Evolutionary conservation across 345 rosid genomes (phyloP).

Genomic region (Boechera divaricarpa): DNA sequence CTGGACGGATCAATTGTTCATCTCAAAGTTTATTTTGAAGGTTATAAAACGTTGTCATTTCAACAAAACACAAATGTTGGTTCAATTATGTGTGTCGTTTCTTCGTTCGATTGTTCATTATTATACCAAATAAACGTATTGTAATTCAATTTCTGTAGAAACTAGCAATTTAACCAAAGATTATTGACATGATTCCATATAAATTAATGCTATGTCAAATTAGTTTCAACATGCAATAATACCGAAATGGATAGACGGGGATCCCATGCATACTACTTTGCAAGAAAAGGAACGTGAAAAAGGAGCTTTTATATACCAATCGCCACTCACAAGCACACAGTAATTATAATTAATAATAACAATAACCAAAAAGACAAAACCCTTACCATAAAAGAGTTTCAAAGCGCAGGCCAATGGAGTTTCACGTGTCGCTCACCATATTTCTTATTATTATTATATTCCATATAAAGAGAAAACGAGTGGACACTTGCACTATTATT

Average conservation of each 20-base stretch:
- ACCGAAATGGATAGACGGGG: constrained; percentile 38
- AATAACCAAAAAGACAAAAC: constrained; percentile 13
- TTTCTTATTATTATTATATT: constrained; percentile 13
- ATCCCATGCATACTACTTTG: constrained; percentile 39
- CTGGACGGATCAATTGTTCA: too few species aligned
- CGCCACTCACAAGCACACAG: constrained; percentile 21
- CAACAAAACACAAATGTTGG: too few species aligned
- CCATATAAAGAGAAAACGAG: constrained; percentile 26
- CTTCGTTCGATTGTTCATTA: neutral
- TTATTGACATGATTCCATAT: neutral
- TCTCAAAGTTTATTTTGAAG: too few species aligned
- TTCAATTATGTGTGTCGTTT: neutral
- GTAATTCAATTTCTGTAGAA: constrained; percentile 1
- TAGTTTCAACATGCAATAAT: constrained; percentile 26
- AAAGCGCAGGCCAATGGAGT: constrained; percentile 27
- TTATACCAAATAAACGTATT: neutral
- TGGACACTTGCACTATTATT: constrained; percentile 16
- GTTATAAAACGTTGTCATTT: too few species aligned
- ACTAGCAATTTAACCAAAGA: neutral
- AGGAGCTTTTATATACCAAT: constrained; percentile 24
- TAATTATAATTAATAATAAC: neutral
- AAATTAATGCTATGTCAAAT: neutral
- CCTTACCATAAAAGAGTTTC: constrained; percentile 11
- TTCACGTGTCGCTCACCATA: constrained; percentile 38
- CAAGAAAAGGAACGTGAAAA: constrained; percentile 34